phyloP scores from a whole-genome alignment of 305 asterid genomes.

The Fraxinus sp. region DNA sequence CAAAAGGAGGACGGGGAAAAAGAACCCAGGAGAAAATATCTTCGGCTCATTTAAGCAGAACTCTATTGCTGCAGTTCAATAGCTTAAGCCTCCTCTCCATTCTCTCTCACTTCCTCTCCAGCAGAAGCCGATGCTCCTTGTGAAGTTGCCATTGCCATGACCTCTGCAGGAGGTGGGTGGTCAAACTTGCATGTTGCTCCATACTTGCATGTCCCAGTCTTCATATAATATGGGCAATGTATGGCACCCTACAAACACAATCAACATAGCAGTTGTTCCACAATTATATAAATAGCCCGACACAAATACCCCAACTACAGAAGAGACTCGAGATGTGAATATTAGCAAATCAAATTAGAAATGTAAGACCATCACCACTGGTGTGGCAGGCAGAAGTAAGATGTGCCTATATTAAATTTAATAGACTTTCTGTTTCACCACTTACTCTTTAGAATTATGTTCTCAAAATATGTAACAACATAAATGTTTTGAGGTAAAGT shows the following conservation, averaged over 20 bases:
- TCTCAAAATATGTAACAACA: neutral
- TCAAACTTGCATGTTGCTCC: conserved; percentile 86
- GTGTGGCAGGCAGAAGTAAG: neutral
- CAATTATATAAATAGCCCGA: conserved; percentile 4
- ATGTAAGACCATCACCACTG: neutral
- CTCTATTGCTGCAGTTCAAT: conserved; percentile 4
- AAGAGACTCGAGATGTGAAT: neutral
- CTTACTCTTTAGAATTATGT: neutral
- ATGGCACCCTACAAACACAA: conserved; percentile 62
- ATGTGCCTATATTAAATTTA: neutral
- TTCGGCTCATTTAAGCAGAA: neutral
- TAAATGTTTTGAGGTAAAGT: neutral
- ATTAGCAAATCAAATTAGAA: neutral
- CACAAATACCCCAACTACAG: neutral
- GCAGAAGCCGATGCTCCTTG: conserved; percentile 33
- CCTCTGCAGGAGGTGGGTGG: conserved; percentile 94
- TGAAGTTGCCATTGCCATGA: conserved; percentile 49
- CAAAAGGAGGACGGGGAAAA: neutral
- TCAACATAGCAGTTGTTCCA: conserved; percentile 12
- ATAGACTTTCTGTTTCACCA: neutral
- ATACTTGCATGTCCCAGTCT: conserved; percentile 90
- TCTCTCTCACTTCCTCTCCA: conserved; percentile 31
- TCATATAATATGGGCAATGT: conserved; percentile 91
- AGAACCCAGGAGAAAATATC: neutral
- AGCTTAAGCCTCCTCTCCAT: conserved; percentile 32